Conservation (phyloP, 2,329 filamentous ascomycete species). For the Colletotrichum tamarilloi region DNA sequence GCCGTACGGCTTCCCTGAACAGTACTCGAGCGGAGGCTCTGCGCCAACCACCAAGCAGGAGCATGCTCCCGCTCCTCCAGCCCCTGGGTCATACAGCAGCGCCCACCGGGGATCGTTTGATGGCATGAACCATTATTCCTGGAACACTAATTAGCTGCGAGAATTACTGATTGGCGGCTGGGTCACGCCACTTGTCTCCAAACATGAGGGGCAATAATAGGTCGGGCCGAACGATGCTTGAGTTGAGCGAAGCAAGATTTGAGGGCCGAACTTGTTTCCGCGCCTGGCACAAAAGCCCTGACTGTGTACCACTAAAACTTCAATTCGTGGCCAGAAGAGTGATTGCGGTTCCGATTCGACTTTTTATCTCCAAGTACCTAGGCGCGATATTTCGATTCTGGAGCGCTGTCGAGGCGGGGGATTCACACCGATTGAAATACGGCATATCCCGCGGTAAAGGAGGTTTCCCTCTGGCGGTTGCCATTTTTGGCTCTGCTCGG, state of each 20-base stretch:
- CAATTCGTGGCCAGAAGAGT: conserved; percentile 24
- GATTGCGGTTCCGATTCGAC: conserved; percentile 25
- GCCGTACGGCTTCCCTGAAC: conserved; percentile 61
- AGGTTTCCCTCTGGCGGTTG: neutral
- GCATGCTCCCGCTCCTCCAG: conserved; percentile 44
- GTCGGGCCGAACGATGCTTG: conserved; percentile 4
- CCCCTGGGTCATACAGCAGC: conserved; percentile 54
- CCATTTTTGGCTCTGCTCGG: neutral
- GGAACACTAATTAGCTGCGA: conserved; percentile 58
- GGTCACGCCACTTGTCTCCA: conserved; percentile 10
- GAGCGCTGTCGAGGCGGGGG: neutral
- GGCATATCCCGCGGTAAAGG: neutral
- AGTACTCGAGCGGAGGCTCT: conserved; percentile 55
- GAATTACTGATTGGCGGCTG: conserved; percentile 7
- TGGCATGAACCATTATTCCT: conserved; percentile 66
- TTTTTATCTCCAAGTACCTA: neutral
- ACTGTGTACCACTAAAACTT: conserved; percentile 28
- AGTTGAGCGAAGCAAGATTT: neutral
- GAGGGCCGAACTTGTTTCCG: conserved; percentile 12
- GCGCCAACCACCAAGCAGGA: conserved; percentile 47
- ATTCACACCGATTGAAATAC: neutral
- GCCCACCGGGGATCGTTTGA: conserved; percentile 57
- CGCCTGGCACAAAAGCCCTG: conserved; percentile 1
- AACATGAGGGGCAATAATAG: conserved; percentile 16
- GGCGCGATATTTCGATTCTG: conserved; percentile 22